Evolutionary conservation across 306 rosid species (phyloP), one percentile per base, ranked within the genome.

Genomic region (Phaseolus lunatus): DNA sequence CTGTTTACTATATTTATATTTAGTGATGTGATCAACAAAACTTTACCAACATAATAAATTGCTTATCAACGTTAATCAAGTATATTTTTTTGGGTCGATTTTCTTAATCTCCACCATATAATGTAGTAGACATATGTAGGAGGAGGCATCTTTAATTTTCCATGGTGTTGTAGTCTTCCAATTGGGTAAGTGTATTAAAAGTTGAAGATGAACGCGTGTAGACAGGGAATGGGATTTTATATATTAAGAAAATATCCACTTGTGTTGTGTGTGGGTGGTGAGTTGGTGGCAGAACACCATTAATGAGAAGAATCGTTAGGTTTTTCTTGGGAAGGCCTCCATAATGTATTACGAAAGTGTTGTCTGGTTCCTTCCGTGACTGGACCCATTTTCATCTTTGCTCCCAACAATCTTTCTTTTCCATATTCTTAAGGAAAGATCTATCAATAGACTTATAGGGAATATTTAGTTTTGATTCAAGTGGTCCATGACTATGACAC

Each of bases 351-450:
- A 56, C 71, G 14, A 3, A 65, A 82, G 67, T 72, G 62, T 74
- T 82, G 82, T 75, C 80, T 56, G 65, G 70, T 76, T 75, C 79
- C 74, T 72, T 70, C 44, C 2, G 18, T 24, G 14, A 56, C 67
- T 26, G 77, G 54, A 3, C 56, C 37, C 31, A 7, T 44, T 70
- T 52, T 15, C 45, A 74, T 41, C 57, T 56, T 56, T 72, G n/a
- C 3, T 39, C 22, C 5, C 2, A 54, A 37, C 57, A 72, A 54
- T 57, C 64, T 72, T 35, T 22, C 26, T 52, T 6, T 18, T 11
- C 19, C 45, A 63, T 15, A 50, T 79, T 79, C 19, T 72, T n/a
- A 72, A 63, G 56, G 31, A 62, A 47, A 52, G 54, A 43, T 49
- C n/a, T 39, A n/a, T 12, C 22, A 20, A 9, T 35, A 14, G 0